phyloP scores from a whole-genome alignment of 2,329 filamentous ascomycete genomes.

The Escovopsis sp. region DNA sequence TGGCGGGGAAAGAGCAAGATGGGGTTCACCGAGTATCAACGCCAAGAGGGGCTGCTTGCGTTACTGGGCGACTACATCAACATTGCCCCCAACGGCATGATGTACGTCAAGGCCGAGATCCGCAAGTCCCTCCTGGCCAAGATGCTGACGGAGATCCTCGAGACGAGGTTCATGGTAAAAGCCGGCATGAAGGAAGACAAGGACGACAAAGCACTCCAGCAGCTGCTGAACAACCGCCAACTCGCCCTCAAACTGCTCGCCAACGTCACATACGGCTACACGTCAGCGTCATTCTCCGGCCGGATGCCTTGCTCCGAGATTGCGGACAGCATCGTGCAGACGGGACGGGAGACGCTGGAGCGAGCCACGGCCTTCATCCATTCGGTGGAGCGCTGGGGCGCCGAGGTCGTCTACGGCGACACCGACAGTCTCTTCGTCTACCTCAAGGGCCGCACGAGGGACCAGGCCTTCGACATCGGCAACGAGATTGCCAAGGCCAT shows the following conservation, averaged over 20 bases:
- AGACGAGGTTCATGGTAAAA: slow-evolving; percentile 96
- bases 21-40: slow-evolving; percentile 78
- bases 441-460: slow-evolving; percentile 71
- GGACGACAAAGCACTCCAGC: slow-evolving; percentile 71
- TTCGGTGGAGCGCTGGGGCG: slow-evolving; percentile 72
- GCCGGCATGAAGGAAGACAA: slow-evolving; percentile 90
- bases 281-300: slow-evolving; percentile 90
- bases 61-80: slow-evolving; percentile 77
- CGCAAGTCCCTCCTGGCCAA: slow-evolving; percentile 85
- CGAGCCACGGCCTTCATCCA: slow-evolving; percentile 89
- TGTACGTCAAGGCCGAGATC: slow-evolving; percentile 77
- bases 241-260: slow-evolving; percentile 88
- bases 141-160: slow-evolving; percentile 91
- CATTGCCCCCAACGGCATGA: slow-evolving; percentile 89
- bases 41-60: slow-evolving; percentile 59
- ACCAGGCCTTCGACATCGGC: slow-evolving; percentile 84
- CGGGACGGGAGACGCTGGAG: slow-evolving; percentile 85
- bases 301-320: slow-evolving; percentile 98
- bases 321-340: slow-evolving; percentile 95
- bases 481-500: slow-evolving; percentile 81
- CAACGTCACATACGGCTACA: slow-evolving; percentile 98
- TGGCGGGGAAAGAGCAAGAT: slow-evolving; percentile 93
- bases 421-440: slow-evolving; percentile 91
- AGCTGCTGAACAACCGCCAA: slow-evolving; percentile 83
- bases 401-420: slow-evolving; percentile 95